Evolutionary conservation across 352 stramenopile species (phyloP), one percentile per base, ranked within the genome.

Genomic region (Plasmopara muralis): DNA sequence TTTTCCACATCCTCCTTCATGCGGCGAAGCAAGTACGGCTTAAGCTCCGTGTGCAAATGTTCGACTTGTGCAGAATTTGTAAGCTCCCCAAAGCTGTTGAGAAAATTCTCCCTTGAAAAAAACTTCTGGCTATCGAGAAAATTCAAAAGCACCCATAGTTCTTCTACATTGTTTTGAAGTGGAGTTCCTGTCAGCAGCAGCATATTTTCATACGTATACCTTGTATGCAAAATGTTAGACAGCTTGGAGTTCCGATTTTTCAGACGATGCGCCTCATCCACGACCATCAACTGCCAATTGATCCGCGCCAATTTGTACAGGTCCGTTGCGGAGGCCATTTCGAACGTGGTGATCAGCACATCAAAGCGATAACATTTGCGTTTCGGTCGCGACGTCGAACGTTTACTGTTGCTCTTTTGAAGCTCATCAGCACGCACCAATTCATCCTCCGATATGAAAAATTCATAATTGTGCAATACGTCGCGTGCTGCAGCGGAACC

Each of bases 341-440:
- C 98, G 68, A 98, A 99, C 1, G 97, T 99, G 15, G 98, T 99
- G 33, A 99, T 97, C 10, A 99, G 70, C 18, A 99, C 95, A 64
- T 99, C 96, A 70, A 99, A 99, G 14, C 95, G 83, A 55, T 93
- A 87, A 52, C 83, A 85, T 16, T 77, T 71, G 15, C 68, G 62
- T 50, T 79, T 82, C 9, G 68, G 50, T 29, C 64, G 64, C 0
- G 69, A 55, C 2, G 62, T 28, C 29, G 66, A 54, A 9, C 41
- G 46, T 31, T 68, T 70, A 7, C 47, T n/a, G 50, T 60, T 62
- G 47, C 64, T 63, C 29, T 62, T 68, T 6, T 12, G 47, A 9
- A 77, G 62, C 28, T 68, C 49, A 47, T 78, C 72, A 7, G 64
- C 62, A 29, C 64, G 64, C 15, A 51, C 40, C 14, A 81, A 60